Base-by-base conservation (phyloP, 2,329 filamentous ascomycete genomes). In the Aurifilum marmelostoma region DNA sequence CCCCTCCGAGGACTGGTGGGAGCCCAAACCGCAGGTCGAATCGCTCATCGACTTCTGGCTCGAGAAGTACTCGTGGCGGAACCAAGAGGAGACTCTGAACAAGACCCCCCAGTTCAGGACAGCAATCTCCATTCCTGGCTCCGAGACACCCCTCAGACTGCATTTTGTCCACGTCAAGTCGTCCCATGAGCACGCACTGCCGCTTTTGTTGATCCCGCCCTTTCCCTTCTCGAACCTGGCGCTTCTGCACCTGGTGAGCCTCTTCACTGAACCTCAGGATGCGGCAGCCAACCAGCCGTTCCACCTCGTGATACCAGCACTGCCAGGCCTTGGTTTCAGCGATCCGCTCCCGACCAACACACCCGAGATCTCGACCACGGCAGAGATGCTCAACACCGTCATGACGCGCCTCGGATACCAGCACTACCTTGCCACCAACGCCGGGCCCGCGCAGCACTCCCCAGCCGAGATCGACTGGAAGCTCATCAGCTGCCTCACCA, bases 291-390 rank as follows among this genome's bases (percentile, higher is more conserved):
- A 78, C 24, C 85, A 87, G 69, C 82, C 88, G 0, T 92, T 92
- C 73, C 87, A 92, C 74, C 75, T 92, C n/a, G 84, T 92, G 27
- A 86, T 87, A 27, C 89, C 90, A 1, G 88, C 87, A 58, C 82
- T 92, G 27, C 89, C 90, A 0, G 89, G 89, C 0, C 80, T 90
- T 60, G 89, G 88, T 21, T 92, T 92, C 74, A 91, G 89, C 76
- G 89, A 91, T 76, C 81, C 88, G 2, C 81, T 89, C 52, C 80
- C 82, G 0, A 81, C 81, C 67, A 83, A 84, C 62, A 78, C 78
- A 9, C 80, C 84, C 74, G 82, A 84, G n/a, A 77, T 88, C 67
- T 75, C 80, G 7, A 80, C 83, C 16, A 87, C 87, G 0, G 88
- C 87, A 0, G 81, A 82, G 1, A 77, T 89, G 16, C 83, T 91